phyloP scores from a whole-genome alignment of 2,329 filamentous ascomycete species.

The Karstenula rhodostoma region DNA sequence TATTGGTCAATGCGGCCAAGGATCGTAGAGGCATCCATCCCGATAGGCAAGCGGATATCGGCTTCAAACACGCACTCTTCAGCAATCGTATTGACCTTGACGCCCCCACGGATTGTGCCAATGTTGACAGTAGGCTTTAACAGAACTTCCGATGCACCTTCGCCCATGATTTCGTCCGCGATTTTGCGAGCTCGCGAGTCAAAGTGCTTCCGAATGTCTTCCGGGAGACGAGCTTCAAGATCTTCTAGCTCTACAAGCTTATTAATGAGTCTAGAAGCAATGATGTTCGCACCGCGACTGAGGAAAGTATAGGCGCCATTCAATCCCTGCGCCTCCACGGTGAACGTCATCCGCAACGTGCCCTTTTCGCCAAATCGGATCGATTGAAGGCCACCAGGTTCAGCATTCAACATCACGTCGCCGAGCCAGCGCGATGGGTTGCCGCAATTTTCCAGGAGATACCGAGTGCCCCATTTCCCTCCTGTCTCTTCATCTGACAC shows the following conservation, averaged over 20 bases:
- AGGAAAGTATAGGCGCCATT: constrained; percentile 54
- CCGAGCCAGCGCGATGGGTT: constrained; percentile 48
- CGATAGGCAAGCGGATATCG: constrained; percentile 53
- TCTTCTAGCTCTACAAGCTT: constrained; percentile 41
- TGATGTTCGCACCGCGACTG: constrained; percentile 49
- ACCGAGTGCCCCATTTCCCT: constrained; percentile 48
- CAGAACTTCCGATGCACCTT: constrained; percentile 44
- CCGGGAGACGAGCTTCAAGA: constrained; percentile 36
- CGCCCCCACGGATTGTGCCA: constrained; percentile 51
- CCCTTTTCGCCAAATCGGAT: constrained; percentile 56
- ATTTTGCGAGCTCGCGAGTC: constrained; percentile 39
- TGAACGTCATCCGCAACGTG: constrained; percentile 51
- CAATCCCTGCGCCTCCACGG: constrained; percentile 41
- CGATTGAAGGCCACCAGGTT: constrained; percentile 50
- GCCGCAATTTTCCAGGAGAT: constrained; percentile 44
- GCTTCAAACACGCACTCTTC: constrained; percentile 49
- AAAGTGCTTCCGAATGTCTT: constrained; percentile 39
- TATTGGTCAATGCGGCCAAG: constrained; percentile 38
- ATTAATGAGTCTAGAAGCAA: constrained; percentile 43
- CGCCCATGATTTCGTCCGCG: constrained; percentile 49
- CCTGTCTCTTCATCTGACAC: constrained; percentile 55
- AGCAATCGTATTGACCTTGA: constrained; percentile 56
- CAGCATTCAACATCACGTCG: constrained; percentile 51
- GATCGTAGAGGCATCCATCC: constrained; percentile 41
- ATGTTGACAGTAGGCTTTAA: constrained; percentile 44